Conservation (phyloP, 78 protist genomes). For the Cavenderia fasciculata region DNA sequence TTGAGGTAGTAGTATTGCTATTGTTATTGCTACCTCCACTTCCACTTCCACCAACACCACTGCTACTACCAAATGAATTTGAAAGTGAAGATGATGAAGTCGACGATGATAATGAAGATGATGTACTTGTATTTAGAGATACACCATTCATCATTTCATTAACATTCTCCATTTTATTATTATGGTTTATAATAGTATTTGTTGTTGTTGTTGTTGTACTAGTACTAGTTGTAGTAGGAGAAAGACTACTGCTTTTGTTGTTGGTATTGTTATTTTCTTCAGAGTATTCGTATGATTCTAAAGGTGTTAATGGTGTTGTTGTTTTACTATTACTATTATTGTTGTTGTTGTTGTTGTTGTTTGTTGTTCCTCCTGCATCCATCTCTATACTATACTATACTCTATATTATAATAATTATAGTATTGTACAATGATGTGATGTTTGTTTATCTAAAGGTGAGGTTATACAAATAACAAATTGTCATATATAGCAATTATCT, state of each 20-base stretch:
- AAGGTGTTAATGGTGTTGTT: too few relatives aligned
- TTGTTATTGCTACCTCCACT: not conserved
- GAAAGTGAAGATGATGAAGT: not conserved
- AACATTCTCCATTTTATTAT: not conserved
- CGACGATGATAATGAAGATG: not conserved
- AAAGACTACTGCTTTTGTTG: not conserved
- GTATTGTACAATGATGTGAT: too few relatives aligned
- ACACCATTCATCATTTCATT: not conserved
- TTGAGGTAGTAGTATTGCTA: not conserved
- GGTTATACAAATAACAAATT: too few relatives aligned
- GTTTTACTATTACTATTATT: too few relatives aligned
- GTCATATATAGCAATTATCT: too few relatives aligned
- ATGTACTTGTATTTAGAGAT: not conserved
- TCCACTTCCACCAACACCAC: not conserved
- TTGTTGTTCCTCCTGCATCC: too few relatives aligned
- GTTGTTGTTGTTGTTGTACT: not conserved
- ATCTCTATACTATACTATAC: too few relatives aligned
- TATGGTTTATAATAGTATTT: not conserved
- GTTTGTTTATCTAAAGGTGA: too few relatives aligned
- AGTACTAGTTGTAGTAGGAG: not conserved
- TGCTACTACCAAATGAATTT: not conserved
- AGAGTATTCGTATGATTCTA: too few relatives aligned
- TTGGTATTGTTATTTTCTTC: not conserved
- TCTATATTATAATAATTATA: too few relatives aligned
- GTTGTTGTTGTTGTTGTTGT: too few relatives aligned